Conservation (phyloP, 2,329 filamentous ascomycete species). For the Harringtonia aguacate region DNA sequence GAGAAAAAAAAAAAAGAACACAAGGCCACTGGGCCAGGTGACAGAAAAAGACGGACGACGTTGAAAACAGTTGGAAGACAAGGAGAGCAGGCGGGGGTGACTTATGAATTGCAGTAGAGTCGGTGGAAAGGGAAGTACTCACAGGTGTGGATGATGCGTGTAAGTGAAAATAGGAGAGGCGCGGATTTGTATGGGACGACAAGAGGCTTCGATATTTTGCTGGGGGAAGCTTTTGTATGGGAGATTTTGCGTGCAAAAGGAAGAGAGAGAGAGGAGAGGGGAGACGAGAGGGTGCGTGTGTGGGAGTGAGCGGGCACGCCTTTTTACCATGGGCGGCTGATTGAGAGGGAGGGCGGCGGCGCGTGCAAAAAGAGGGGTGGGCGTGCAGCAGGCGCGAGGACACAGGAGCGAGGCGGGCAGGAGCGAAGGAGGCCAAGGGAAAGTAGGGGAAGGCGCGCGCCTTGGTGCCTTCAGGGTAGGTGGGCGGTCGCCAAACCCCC, state of each 20-base stretch:
- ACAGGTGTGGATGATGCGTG: slow-evolving; percentile 32
- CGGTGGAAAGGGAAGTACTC: slow-evolving; percentile 39
- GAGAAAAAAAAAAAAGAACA: not conserved
- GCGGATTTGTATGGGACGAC: slow-evolving; percentile 37
- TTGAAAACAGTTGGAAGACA: not conserved
- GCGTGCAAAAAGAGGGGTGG: slow-evolving; percentile 5
- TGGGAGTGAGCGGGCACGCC: slow-evolving; percentile 42
- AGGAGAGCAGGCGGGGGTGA: slow-evolving; percentile 18
- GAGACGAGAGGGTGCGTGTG: slow-evolving; percentile 49
- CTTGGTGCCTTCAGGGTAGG: slow-evolving; percentile 11
- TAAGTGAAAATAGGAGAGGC: slow-evolving; percentile 18
- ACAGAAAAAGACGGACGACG: not conserved
- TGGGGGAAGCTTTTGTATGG: slow-evolving; percentile 48
- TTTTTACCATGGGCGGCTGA: slow-evolving; percentile 57
- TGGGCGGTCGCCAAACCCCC: slow-evolving; percentile 15
- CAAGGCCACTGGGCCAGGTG: slow-evolving; percentile 1
- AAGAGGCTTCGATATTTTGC: slow-evolving; percentile 21
- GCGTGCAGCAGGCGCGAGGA: not conserved
- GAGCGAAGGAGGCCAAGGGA: not conserved
- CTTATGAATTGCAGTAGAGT: slow-evolving; percentile 28
- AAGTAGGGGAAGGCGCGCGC: not conserved
- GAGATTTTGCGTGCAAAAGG: slow-evolving; percentile 27
- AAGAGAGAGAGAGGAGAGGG: slow-evolving; percentile 40
- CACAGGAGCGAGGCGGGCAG: slow-evolving; percentile 1
- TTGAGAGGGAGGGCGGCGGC: slow-evolving; percentile 30